Base-by-base conservation (phyloP, 2,329 filamentous ascomycete species). In the Talaromyces verruculosus region DNA sequence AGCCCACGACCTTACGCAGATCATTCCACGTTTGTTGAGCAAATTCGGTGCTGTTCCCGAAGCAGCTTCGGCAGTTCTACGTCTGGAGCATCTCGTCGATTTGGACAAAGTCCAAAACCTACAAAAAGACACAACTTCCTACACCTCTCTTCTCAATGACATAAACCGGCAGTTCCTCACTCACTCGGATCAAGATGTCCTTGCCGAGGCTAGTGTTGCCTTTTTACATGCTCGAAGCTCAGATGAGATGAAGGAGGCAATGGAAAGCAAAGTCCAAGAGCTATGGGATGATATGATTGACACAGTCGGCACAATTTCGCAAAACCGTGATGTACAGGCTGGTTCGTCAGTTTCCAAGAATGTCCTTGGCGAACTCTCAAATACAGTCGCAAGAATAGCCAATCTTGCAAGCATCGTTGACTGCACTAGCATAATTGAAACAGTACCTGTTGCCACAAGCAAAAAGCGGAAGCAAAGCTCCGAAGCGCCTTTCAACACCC, bases 101-200 rank as follows among this genome's bases (percentile, higher is more conserved):
- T 84, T 97, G 0, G 91, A 94, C 47, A 87, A 93, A 25, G 96
- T 98, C 74, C 90, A 93, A 74, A 91, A 96, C 73, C 82, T 98
- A 43, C 89, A 93, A 61, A 93, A 97, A 75, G 92, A 96, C 70
- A 88, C 92, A 0, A 89, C 90, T 1, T 89, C 88, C 1, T 96
- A 96, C 74, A 87, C 89, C 6, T 88, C 89, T 25, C 81, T 98
- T 35, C 83, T 99, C 1, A 93, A 97, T 71, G 93, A 97, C 72
- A 92, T 98, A 71, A 93, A 91, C 76, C 92, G 92, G 66, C 95
- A 99, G 72, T 98, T 99, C 79, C 88, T 91, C 72, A 88, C 92
- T n/a, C 95, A 99, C 74, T 91, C 91, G 51, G 92, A 96, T 72
- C 90, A 91, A 71, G 87, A 87, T 64, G 93, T 98, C 19, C 84